Evolutionary conservation across 2,329 filamentous ascomycete species (phyloP).

Genomic region (Bipolaris bicolor): DNA sequence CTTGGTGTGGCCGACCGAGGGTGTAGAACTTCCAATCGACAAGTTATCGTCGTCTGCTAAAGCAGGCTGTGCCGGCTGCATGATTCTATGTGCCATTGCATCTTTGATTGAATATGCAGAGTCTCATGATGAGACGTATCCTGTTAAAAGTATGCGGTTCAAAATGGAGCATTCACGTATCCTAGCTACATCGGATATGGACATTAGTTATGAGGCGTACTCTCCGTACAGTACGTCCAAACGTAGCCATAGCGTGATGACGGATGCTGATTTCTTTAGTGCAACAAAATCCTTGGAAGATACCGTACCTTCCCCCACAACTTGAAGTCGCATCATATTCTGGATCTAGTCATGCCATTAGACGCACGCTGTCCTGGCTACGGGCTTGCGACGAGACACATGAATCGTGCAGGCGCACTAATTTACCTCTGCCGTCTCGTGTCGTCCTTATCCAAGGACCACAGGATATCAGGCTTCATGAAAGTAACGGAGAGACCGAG

Average conservation of each 20-base stretch:
- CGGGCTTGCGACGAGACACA: not conserved
- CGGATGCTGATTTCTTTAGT: not conserved
- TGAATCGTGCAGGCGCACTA: not conserved
- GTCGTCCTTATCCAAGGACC: constrained; percentile 3
- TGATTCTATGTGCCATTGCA: not conserved
- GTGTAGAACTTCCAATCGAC: not conserved
- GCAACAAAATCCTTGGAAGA: not conserved
- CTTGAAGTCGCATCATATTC: not conserved
- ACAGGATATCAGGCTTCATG: not conserved
- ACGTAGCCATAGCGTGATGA: not conserved
- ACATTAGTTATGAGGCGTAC: not conserved
- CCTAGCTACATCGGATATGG: too few relatives aligned
- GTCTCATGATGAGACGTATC: not conserved
- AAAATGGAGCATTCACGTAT: not conserved
- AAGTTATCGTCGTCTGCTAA: not conserved
- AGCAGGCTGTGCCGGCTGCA: constrained; percentile 10
- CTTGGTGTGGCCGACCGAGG: not conserved
- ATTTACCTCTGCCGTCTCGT: constrained; percentile 1
- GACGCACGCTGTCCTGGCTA: not conserved
- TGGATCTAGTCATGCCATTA: not conserved
- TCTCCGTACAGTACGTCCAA: not conserved
- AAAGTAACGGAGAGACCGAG: not conserved
- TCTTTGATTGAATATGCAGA: not conserved
- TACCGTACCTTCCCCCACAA: not conserved
- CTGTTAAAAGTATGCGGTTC: not conserved